Conservation (phyloP, 1,139 yeast genomes). For the Debaryomycetaceae sp. region DNA sequence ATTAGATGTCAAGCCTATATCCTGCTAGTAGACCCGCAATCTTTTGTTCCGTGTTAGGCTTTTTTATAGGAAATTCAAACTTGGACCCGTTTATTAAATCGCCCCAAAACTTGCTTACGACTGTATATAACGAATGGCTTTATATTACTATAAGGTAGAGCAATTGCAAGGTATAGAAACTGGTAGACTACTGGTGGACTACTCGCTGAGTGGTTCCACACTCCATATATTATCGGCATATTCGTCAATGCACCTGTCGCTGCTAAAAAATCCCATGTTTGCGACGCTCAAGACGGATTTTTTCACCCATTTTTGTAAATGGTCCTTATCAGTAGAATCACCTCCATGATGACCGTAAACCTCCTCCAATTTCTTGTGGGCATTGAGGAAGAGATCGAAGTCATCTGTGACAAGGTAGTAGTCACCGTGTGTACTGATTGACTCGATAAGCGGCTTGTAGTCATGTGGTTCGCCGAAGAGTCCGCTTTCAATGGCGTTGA, state of each 20-base stretch:
- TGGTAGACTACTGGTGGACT: too few species aligned
- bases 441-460: constrained; percentile 64
- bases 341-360: constrained; percentile 56
- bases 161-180: too few species aligned
- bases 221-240: constrained; percentile 94
- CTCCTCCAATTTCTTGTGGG: constrained; percentile 72
- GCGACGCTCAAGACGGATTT: constrained; percentile 81
- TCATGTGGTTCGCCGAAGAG: constrained; percentile 70
- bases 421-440: constrained; percentile 74
- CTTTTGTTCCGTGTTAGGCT: background rate
- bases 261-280: constrained; percentile 89
- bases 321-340: constrained; percentile 45
- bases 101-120: background rate
- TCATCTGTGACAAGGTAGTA: constrained; percentile 86
- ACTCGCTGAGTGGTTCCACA: constrained; percentile 67
- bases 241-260: constrained; percentile 89
- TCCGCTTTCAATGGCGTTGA: constrained; percentile 66
- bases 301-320: constrained; percentile 66
- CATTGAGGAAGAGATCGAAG: constrained; percentile 79
- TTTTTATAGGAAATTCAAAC: background rate
- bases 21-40: background rate
- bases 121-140: too few species aligned
- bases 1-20: background rate
- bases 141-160: background rate
- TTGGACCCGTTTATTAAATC: background rate